phyloP scores from a whole-genome alignment of 2,329 filamentous ascomycete genomes.

The Pestalotiopsis sp. region DNA sequence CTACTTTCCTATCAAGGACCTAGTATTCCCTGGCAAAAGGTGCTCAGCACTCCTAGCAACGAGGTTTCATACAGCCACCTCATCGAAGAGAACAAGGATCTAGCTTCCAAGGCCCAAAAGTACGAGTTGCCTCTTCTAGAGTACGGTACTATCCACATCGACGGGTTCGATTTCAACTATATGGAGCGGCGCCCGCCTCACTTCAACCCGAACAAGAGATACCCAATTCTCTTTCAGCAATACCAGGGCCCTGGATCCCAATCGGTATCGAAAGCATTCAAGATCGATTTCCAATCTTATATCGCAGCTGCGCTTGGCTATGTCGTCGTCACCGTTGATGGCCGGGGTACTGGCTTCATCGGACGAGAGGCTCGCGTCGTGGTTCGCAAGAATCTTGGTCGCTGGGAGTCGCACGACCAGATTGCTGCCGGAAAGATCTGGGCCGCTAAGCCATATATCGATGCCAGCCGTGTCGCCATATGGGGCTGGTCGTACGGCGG shows the following conservation, averaged over 20 bases:
- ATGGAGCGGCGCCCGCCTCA: constrained; percentile 88
- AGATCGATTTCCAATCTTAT: constrained; percentile 87
- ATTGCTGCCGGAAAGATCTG: constrained; percentile 87
- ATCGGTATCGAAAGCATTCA: constrained; percentile 76
- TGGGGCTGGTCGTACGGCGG: constrained; percentile 99
- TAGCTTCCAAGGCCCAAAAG: constrained; percentile 69
- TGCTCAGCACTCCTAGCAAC: constrained; percentile 79
- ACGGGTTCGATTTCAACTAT: constrained; percentile 69
- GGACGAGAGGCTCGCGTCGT: constrained; percentile 82
- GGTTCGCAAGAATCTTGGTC: constrained; percentile 79
- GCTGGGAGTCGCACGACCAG: constrained; percentile 85
- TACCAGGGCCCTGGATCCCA: constrained; percentile 97
- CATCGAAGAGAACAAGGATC: constrained; percentile 74
- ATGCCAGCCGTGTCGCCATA: constrained; percentile 79
- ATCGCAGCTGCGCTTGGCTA: constrained; percentile 85
- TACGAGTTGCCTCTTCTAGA: constrained; percentile 81
- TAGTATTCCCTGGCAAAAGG: constrained; percentile 84
- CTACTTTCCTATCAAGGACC: constrained; percentile 85
- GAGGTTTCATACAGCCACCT: constrained; percentile 62
- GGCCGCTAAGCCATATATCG: constrained; percentile 79
- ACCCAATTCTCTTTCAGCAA: constrained; percentile 91
- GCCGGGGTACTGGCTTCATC: constrained; percentile 86
- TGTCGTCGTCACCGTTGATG: constrained; percentile 91
- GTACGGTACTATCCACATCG: constrained; percentile 83
- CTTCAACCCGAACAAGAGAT: constrained; percentile 80